Base-by-base conservation (phyloP, 768 basidiomycete genomes). In the Phylloporus arenicola region DNA sequence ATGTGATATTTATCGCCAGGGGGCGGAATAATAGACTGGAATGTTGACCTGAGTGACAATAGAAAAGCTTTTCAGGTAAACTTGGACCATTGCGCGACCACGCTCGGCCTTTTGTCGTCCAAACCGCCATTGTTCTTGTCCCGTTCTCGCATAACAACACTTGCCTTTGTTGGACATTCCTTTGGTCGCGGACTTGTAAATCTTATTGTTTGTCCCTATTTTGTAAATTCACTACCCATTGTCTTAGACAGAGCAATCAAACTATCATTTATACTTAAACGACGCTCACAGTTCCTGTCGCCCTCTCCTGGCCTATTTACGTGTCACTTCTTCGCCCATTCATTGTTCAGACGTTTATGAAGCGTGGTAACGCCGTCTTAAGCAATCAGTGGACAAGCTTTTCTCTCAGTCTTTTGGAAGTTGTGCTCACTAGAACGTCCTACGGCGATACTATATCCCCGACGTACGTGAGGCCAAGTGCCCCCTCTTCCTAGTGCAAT, bases 81-180 rank as follows among this genome's bases (percentile, higher is more conserved):
- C 25, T 35, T 50, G 48, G 39, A 33, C 24, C 56, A 58, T 55
- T 52, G 45, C 50, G 22, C 16, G 37, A 33, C 31, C 2, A 6
- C 31, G 13, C 31, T 11, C 11, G 45, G 5, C 57, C 45, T 65
- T 65, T 66, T 65, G 61, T 63, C 54, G 46, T 54, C 19, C 24
- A 29, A 17, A 22, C 17, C 27, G 17, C 9, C 65, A 58, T 66
- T 63, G 65, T 65, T 48, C 37, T 67, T 55, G 58, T 64, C 43
- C 52, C 24, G 45, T 14, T 45, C 56, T 62, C 48, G 50, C 47
- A 43, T 22, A 52, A 66, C 59, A 66, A 66, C 50, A 48, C 45
- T 40, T 47, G 17, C 63, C 52, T 51, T 13, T 43, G 58, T 58
- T 40, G 10, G 59, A 16, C 13, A 29, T 16, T 38, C 40, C 58